Conservation (phyloP, 345 rosid genomes). For the Erucastrum elatum region DNA sequence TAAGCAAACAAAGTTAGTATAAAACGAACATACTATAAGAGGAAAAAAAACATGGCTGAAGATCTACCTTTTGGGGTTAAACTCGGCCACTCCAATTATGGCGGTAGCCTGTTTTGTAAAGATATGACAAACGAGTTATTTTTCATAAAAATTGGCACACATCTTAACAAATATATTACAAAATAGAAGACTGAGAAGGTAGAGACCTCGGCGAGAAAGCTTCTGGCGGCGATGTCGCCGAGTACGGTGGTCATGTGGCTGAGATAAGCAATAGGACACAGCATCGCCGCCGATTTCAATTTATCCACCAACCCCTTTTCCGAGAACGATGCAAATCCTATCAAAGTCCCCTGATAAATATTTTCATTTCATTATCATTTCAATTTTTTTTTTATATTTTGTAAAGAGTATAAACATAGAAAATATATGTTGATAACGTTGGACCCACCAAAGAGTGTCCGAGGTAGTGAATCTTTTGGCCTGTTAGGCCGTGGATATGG, state of each 20-base stretch:
- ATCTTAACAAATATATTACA: not conserved
- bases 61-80: conserved; percentile 76
- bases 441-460: conserved; percentile 83
- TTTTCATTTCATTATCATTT: not conserved
- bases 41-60: not conserved
- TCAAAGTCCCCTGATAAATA: conserved; percentile 69
- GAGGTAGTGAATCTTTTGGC: conserved; percentile 76
- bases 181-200: not conserved
- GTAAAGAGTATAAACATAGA: not conserved
- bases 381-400: not conserved
- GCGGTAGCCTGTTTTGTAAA: conserved; percentile 50
- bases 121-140: conserved; percentile 8
- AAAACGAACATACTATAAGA: not conserved
- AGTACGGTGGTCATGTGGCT: conserved; percentile 82
- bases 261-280: conserved; percentile 90
- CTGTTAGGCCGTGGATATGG: conserved; percentile 52
- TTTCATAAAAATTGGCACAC: not conserved
- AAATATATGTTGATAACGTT: not conserved
- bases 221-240: conserved; percentile 59
- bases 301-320: conserved; percentile 63
- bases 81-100: conserved; percentile 61
- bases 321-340: conserved; percentile 73
- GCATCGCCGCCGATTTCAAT: conserved; percentile 66
- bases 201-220: conserved; percentile 82
- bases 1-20: not conserved